These are phyloP conservation scores for Paxillus involutus DNA, from an alignment of 768 basidiomycete species.

Conservation along the genomic window DNA sequence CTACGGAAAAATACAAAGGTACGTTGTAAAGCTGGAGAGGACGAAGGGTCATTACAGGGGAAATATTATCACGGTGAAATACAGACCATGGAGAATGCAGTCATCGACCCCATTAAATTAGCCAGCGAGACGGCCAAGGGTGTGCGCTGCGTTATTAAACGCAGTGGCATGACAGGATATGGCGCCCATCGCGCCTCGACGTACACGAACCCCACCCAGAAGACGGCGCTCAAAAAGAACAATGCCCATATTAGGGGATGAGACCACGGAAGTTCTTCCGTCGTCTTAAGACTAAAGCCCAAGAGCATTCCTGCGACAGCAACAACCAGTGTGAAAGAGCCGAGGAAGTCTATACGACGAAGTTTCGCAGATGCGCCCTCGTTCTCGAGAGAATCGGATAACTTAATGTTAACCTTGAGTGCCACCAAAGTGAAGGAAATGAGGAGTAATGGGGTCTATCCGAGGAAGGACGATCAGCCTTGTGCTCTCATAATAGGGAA, in stretches of 20 bases:
- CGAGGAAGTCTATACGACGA: conserved; percentile 80
- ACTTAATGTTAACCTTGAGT: conserved; percentile 73
- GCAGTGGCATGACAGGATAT: conserved; percentile 90
- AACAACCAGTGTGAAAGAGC: conserved; percentile 76
- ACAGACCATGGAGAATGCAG: conserved; percentile 76
- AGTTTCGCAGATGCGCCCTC: conserved; percentile 63
- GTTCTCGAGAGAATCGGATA: conserved; percentile 65
- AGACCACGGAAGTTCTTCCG: conserved; percentile 77
- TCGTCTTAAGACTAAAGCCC: conserved; percentile 74
- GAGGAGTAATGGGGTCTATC: conserved; percentile 73
- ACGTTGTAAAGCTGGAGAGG: conserved; percentile 73
- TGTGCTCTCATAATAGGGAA: background rate
- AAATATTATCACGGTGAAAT: background rate
- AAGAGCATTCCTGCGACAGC: conserved; percentile 70
- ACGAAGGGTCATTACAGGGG: conserved; percentile 3
- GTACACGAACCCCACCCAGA: conserved; percentile 59
- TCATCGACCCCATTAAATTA: conserved; percentile 76
- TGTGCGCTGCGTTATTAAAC: conserved; percentile 72
- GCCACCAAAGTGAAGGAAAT: conserved; percentile 71
- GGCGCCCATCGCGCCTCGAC: conserved; percentile 79
- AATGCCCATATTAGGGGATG: conserved; percentile 71
- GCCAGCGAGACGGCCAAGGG: conserved; percentile 78
- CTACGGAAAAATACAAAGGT: conserved; percentile 87
- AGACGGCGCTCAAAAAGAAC: conserved; percentile 55
- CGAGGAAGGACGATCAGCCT: conserved; percentile 12